Evolutionary conservation across 106 monocot genomes (phyloP).

Genomic region (Triglochin maritima): DNA sequence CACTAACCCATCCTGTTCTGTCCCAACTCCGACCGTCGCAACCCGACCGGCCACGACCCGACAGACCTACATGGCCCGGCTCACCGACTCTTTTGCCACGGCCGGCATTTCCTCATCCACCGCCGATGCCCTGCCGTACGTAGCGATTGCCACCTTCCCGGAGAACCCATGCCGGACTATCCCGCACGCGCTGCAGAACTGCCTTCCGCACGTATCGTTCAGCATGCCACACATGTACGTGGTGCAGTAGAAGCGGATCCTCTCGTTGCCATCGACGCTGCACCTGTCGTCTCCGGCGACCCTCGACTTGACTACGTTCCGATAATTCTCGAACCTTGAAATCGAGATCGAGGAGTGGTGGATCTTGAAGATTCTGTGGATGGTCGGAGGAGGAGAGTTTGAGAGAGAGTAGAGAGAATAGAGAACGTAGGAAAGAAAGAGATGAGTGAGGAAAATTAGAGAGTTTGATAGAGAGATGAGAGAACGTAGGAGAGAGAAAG

Average conservation of each 20-base stretch:
- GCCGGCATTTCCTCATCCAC: conserved; percentile 26
- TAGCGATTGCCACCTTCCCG: conserved; percentile 14
- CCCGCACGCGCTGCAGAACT: conserved; percentile 32
- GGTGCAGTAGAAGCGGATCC: conserved; percentile 79
- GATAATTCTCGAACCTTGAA: conserved; percentile 77
- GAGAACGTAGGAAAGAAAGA: too few relatives aligned
- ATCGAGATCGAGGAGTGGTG: conserved; percentile 59
- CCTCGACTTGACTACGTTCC: conserved; percentile 34
- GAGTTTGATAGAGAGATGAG: too few relatives aligned
- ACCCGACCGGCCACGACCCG: conserved; percentile 80
- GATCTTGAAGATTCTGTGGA: conserved; percentile 8
- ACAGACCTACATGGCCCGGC: conserved; percentile 77
- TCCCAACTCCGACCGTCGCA: not conserved
- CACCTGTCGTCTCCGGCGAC: conserved; percentile 30
- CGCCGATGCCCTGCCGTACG: conserved; percentile 57
- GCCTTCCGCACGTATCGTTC: conserved; percentile 37
- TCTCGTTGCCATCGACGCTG: conserved; percentile 98
- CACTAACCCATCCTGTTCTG: not conserved
- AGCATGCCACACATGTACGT: conserved; percentile 42
- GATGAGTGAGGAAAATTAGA: too few relatives aligned
- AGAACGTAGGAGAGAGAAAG: too few relatives aligned
- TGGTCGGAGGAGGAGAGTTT: conserved; percentile 1
- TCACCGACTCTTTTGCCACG: not conserved
- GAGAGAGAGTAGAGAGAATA: too few relatives aligned
- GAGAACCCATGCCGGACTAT: conserved; percentile 25